Evolutionary conservation across 257 asterid genomes (phyloP).

Genomic region (Petunia axillaris): DNA sequence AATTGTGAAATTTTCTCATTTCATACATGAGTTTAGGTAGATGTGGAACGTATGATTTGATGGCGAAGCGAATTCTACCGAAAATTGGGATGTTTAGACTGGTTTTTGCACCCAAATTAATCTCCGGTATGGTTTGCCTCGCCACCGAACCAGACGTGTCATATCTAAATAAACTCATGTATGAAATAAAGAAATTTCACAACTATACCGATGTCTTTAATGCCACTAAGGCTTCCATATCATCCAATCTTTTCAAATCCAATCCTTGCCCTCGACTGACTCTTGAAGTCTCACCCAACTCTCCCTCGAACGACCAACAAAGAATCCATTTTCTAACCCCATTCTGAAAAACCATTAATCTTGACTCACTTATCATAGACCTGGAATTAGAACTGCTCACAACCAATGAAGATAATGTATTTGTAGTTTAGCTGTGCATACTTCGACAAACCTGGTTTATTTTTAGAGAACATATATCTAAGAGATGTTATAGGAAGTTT

Average conservation of each 20-base stretch:
- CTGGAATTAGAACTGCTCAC: background rate
- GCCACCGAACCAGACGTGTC: constrained; percentile 55
- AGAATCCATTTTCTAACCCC: background rate
- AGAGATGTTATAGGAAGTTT: constrained; percentile 18
- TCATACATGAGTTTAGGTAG: constrained; percentile 74
- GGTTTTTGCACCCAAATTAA: no score
- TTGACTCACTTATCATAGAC: constrained; percentile 1
- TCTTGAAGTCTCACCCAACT: constrained; percentile 53
- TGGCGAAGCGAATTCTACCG: constrained; percentile 60
- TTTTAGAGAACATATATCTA: constrained; percentile 13
- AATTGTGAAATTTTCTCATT: constrained; percentile 60
- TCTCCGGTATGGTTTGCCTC: constrained; percentile 58
- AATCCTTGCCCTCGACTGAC: constrained; percentile 40
- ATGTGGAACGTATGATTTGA: constrained; percentile 53
- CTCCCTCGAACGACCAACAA: constrained; percentile 24
- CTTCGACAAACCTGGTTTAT: constrained; percentile 18
- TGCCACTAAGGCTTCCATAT: constrained; percentile 50
- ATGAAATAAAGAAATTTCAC: constrained; percentile 60
- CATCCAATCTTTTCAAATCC: constrained; percentile 59
- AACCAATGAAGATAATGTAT: background rate
- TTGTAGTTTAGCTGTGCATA: constrained; percentile 19
- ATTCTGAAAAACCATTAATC: background rate
- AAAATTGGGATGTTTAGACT: constrained; percentile 25
- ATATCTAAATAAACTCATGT: constrained; percentile 63
- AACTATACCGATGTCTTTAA: constrained; percentile 49